Evolutionary conservation across 768 basidiomycete species (phyloP).

Genomic region (Lactarius indigo): DNA sequence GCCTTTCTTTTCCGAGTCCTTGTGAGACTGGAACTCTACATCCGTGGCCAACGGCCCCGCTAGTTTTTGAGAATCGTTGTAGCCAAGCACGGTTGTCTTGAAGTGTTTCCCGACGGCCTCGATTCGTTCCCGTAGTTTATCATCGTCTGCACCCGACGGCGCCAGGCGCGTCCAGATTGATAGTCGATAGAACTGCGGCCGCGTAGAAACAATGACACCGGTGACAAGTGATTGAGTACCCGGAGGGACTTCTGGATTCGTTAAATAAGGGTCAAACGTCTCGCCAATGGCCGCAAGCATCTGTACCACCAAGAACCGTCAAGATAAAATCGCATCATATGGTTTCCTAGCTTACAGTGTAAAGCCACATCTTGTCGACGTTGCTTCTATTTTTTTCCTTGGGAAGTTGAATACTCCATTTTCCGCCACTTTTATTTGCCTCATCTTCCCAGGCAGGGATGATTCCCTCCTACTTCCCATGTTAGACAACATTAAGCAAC

Average conservation of each 20-base stretch:
- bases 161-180: conserved; percentile 97
- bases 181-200: conserved; percentile 92
- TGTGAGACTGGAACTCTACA: conserved; percentile 92
- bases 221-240: conserved; percentile 53
- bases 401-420: conserved; percentile 98
- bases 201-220: conserved; percentile 91
- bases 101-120: conserved; percentile 86
- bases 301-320: conserved; percentile 39
- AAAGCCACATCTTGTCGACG: conserved; percentile 97
- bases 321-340: conserved; percentile 13
- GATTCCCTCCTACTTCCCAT: conserved; percentile 69
- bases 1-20: conserved; percentile 93
- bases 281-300: conserved; percentile 99
- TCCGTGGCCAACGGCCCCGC: conserved; percentile 88
- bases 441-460: conserved; percentile 98
- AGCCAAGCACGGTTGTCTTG: conserved; percentile 88
- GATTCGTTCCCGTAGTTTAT: conserved; percentile 70
- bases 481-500: neutral
- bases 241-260: conserved; percentile 42
- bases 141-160: conserved; percentile 49
- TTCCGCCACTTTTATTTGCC: conserved; percentile 95
- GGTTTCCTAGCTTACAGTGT: conserved; percentile 58
- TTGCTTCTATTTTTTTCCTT: conserved; percentile 83
- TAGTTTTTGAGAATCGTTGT: conserved; percentile 65
- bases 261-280: conserved; percentile 89